Conservation (phyloP, 192 early-diverging fungal genomes). For the Paraglomus occultum region DNA sequence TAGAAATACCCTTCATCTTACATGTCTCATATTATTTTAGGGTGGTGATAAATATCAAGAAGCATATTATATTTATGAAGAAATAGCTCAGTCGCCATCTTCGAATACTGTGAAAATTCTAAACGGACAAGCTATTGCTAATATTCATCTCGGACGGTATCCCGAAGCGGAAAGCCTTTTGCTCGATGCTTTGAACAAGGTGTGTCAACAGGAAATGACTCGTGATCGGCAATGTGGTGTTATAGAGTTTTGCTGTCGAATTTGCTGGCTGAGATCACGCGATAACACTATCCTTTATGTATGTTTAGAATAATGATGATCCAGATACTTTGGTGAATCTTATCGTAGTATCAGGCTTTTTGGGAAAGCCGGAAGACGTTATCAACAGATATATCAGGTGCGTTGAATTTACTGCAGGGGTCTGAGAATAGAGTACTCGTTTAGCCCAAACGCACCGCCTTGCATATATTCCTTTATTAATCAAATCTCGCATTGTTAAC, state of each 20-base stretch:
- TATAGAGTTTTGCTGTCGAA: background rate
- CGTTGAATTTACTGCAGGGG: constrained; percentile 4
- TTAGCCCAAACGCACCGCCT: too few relatives aligned
- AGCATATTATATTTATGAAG: constrained; percentile 92
- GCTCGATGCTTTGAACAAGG: constrained; percentile 71
- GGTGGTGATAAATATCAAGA: constrained; percentile 83
- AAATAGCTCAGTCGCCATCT: constrained; percentile 80
- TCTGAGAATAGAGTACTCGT: too few relatives aligned
- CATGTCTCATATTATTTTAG: constrained; percentile 29
- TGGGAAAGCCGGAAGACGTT: constrained; percentile 67
- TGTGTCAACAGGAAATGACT: constrained; percentile 24
- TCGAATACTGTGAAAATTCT: constrained; percentile 71
- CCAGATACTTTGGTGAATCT: constrained; percentile 88
- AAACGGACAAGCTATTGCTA: constrained; percentile 76
- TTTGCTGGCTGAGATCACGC: background rate
- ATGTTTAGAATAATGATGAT: constrained; percentile 60
- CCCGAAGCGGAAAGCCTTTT: constrained; percentile 81
- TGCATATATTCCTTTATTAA: too few relatives aligned
- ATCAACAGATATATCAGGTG: constrained; percentile 65
- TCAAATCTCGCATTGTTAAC: too few relatives aligned
- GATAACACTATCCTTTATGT: background rate
- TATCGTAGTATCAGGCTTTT: constrained; percentile 68
- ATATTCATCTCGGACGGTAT: constrained; percentile 76
- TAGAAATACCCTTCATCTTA: background rate
- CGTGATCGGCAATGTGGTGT: background rate